Evolutionary conservation across 2,329 filamentous ascomycete genomes (phyloP).

Genomic region (Aspergillus aculeatinus): DNA sequence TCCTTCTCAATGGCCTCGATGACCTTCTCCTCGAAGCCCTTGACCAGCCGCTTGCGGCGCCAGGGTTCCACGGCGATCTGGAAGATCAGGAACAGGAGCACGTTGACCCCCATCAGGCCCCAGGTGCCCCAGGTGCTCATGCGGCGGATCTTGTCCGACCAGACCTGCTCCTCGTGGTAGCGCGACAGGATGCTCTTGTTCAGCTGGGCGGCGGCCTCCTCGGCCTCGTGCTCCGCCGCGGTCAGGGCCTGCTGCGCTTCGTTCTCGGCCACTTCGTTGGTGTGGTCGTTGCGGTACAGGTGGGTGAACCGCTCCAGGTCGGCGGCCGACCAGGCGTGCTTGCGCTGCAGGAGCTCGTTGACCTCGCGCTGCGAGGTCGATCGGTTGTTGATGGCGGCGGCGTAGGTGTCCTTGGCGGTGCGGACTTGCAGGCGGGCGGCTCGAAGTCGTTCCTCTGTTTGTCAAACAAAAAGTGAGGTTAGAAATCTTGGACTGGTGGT

Average conservation of each 20-base stretch:
- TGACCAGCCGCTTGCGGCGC: constrained; percentile 76
- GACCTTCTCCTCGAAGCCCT: constrained; percentile 77
- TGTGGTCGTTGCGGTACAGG: constrained; percentile 87
- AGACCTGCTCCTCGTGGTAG: constrained; percentile 99
- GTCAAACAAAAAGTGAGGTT: constrained; percentile 5
- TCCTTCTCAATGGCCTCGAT: constrained; percentile 68
- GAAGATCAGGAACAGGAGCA: constrained; percentile 80
- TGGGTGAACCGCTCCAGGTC: constrained; percentile 94
- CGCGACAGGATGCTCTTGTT: constrained; percentile 81
- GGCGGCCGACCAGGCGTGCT: constrained; percentile 81
- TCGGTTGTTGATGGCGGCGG: constrained; percentile 77
- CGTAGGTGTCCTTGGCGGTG: constrained; percentile 71
- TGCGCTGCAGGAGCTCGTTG: constrained; percentile 86
- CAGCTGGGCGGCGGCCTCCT: constrained; percentile 71
- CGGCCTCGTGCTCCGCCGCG: constrained; percentile 74
- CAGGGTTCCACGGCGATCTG: constrained; percentile 92
- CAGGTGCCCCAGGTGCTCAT: constrained; percentile 99
- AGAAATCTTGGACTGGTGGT: too few relatives aligned
- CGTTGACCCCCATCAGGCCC: constrained; percentile 96
- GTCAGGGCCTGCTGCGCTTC: constrained; percentile 70
- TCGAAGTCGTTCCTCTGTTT: constrained; percentile 53
- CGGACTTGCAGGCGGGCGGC: constrained; percentile 64
- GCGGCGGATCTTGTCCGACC: constrained; percentile 93
- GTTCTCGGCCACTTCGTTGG: constrained; percentile 81
- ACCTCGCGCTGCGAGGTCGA: constrained; percentile 93